Evolutionary conservation across 2,329 filamentous ascomycete genomes (phyloP).

Genomic region (Lasiodiplodia sp.): DNA sequence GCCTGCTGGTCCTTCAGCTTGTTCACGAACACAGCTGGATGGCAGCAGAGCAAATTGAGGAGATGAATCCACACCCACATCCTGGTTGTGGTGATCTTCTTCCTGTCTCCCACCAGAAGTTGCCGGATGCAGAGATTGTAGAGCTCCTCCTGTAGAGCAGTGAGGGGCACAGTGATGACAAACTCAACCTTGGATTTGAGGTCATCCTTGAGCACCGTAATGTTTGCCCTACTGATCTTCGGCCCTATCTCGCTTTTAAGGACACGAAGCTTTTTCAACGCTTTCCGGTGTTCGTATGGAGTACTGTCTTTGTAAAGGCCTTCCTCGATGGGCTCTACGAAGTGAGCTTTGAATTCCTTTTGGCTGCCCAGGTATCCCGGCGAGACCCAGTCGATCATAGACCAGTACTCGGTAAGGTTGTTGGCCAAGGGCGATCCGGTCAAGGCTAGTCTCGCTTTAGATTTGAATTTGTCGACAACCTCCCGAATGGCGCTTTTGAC

Average conservation of each 20-base stretch:
- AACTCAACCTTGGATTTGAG: slow-evolving; percentile 83
- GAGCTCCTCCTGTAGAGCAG: slow-evolving; percentile 66
- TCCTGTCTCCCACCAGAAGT: slow-evolving; percentile 38
- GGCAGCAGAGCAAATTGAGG: slow-evolving; percentile 64
- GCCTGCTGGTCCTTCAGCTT: slow-evolving; percentile 35
- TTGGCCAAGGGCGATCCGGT: slow-evolving; percentile 89
- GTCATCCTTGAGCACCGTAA: slow-evolving; percentile 69
- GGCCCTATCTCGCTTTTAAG: slow-evolving; percentile 76
- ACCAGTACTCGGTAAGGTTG: slow-evolving; percentile 81
- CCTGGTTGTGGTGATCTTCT: slow-evolving; percentile 48
- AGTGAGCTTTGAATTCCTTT: slow-evolving; percentile 73
- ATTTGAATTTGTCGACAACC: slow-evolving; percentile 67
- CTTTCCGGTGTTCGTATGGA: slow-evolving; percentile 61
- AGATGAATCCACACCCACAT: slow-evolving; percentile 64
- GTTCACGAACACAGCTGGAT: slow-evolving; percentile 59
- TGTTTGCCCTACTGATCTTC: slow-evolving; percentile 79
- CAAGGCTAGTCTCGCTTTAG: slow-evolving; percentile 77
- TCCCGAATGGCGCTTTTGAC: slow-evolving; percentile 59
- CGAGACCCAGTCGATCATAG: slow-evolving; percentile 89
- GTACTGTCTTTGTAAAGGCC: slow-evolving; percentile 74
- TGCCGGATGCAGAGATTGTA: slow-evolving; percentile 65
- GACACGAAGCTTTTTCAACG: slow-evolving; percentile 71
- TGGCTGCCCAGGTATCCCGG: slow-evolving; percentile 76
- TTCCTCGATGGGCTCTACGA: slow-evolving; percentile 73
- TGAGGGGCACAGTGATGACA: slow-evolving; percentile 76